phyloP scores from a whole-genome alignment of 768 basidiomycete species.

The Leccinum incarnatum region DNA sequence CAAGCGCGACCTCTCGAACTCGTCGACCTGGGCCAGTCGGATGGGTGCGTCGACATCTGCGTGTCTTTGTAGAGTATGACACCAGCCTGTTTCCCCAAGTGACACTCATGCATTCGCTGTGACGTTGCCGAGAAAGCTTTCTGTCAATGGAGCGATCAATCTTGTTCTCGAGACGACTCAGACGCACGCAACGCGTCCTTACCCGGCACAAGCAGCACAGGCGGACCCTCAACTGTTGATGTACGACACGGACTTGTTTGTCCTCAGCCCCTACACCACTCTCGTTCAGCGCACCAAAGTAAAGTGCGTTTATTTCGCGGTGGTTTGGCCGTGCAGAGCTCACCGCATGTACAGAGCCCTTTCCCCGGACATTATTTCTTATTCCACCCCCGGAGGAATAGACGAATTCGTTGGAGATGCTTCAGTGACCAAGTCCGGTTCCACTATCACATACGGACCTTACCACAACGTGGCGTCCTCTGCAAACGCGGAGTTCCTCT shows the following conservation, averaged over 20 bases:
- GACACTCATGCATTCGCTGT: slow-evolving; percentile 58
- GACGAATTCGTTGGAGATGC: slow-evolving; percentile 59
- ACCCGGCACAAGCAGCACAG: slow-evolving; percentile 73
- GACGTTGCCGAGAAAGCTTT: slow-evolving; percentile 57
- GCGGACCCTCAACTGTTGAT: slow-evolving; percentile 75
- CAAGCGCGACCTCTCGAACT: slow-evolving; percentile 51
- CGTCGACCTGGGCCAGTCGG: slow-evolving; percentile 46
- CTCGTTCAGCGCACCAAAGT: slow-evolving; percentile 84
- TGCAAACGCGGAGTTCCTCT: slow-evolving; percentile 51
- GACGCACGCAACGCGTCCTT: slow-evolving; percentile 74
- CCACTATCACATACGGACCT: slow-evolving; percentile 86
- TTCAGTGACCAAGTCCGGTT: slow-evolving; percentile 67
- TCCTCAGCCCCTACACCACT: slow-evolving; percentile 82
- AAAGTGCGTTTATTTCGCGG: slow-evolving; percentile 49
- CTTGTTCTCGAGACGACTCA: slow-evolving; percentile 77
- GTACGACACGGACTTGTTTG: slow-evolving; percentile 73
- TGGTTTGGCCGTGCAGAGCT: slow-evolving; percentile 1
- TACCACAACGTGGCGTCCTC: slow-evolving; percentile 74
- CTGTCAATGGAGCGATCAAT: slow-evolving; percentile 60
- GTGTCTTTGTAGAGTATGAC: slow-evolving; percentile 11
- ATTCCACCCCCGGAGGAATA: slow-evolving; percentile 62
- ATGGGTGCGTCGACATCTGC: slow-evolving; percentile 44
- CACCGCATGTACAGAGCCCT: slow-evolving; percentile 50
- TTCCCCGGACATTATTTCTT: slow-evolving; percentile 65
- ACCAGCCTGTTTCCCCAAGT: slow-evolving; percentile 31